phyloP scores from a whole-genome alignment of 805 yeast genomes.

The Yarrowia sp. region DNA sequence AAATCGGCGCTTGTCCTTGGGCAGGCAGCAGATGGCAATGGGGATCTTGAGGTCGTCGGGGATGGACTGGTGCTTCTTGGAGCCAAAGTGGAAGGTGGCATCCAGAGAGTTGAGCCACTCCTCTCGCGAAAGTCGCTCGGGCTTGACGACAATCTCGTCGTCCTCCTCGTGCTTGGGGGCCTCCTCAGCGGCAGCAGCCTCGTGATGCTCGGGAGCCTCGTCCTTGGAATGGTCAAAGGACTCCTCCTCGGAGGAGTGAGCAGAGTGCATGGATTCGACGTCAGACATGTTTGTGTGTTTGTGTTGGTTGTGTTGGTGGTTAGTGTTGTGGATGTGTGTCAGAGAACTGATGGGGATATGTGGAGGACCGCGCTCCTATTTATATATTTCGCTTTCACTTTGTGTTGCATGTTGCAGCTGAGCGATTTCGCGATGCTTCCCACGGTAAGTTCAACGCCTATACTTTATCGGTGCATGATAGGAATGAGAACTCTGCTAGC shows the following conservation, averaged over 20 bases:
- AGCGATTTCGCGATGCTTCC: background rate
- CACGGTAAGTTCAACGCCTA: conserved; percentile 8
- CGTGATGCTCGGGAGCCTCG: conserved; percentile 1
- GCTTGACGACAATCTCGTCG: conserved; percentile 3
- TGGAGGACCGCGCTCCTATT: background rate
- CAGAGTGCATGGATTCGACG: conserved; percentile 19
- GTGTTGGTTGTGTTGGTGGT: background rate
- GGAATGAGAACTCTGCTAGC: no score
- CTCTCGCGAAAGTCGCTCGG: background rate
- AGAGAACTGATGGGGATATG: background rate
- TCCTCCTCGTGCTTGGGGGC: background rate
- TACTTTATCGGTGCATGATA: conserved; percentile 25
- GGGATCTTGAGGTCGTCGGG: conserved; percentile 7
- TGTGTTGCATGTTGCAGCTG: no score
- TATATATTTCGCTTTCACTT: no score
- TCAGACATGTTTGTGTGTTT: background rate
- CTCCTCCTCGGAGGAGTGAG: conserved; percentile 9
- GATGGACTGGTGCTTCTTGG: conserved; percentile 18
- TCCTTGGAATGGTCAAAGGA: background rate
- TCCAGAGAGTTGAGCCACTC: conserved; percentile 1
- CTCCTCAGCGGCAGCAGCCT: conserved; percentile 9
- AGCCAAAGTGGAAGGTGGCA: conserved; percentile 9
- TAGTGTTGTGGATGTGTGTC: background rate
- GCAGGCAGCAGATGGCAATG: conserved; percentile 13
- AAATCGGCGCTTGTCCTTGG: conserved; percentile 8